phyloP scores from a whole-genome alignment of 495 filamentous ascomycete species.

The Parathielavia hyrcaniae region DNA sequence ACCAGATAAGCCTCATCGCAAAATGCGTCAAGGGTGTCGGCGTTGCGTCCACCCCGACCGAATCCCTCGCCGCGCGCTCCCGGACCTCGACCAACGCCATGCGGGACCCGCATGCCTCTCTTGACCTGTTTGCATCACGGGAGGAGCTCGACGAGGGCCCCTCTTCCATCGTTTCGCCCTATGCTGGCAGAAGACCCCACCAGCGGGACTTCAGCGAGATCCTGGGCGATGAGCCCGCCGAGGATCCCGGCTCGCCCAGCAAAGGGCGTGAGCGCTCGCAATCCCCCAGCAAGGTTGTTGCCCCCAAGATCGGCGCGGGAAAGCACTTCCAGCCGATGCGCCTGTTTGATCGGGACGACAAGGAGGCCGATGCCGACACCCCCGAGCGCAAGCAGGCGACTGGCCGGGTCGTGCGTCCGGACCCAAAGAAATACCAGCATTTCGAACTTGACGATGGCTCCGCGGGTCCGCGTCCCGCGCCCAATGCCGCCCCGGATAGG shows the following conservation, averaged over 20 bases:
- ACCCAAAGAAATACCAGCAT: conserved; percentile 75
- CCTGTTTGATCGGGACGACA: conserved; percentile 59
- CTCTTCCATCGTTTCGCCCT: conserved; percentile 48
- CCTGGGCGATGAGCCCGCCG: conserved; percentile 42
- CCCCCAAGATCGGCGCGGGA: conserved; percentile 58
- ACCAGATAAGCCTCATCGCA: conserved; percentile 69
- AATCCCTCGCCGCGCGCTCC: conserved; percentile 32
- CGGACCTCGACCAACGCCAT: conserved; percentile 47
- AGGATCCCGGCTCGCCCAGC: conserved; percentile 42
- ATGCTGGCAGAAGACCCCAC: conserved; percentile 40
- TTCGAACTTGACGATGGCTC: conserved; percentile 74
- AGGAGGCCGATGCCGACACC: conserved; percentile 33
- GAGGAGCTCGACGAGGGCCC: conserved; percentile 47
- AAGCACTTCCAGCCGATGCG: conserved; percentile 66
- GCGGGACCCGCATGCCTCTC: conserved; percentile 67
- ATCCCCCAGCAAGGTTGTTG: conserved; percentile 44
- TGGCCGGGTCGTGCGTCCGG: conserved; percentile 49
- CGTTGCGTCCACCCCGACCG: conserved; percentile 15
- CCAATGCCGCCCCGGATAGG: conserved; percentile 27
- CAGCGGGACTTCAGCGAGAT: conserved; percentile 51
- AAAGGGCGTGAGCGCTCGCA: conserved; percentile 39
- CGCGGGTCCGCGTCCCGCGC: conserved; percentile 33
- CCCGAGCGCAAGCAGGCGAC: conserved; percentile 34
- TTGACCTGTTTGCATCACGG: conserved; percentile 62
- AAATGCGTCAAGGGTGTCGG: conserved; percentile 42